phyloP scores from a whole-genome alignment of 139 green algal species.

The Volvox africanus region DNA sequence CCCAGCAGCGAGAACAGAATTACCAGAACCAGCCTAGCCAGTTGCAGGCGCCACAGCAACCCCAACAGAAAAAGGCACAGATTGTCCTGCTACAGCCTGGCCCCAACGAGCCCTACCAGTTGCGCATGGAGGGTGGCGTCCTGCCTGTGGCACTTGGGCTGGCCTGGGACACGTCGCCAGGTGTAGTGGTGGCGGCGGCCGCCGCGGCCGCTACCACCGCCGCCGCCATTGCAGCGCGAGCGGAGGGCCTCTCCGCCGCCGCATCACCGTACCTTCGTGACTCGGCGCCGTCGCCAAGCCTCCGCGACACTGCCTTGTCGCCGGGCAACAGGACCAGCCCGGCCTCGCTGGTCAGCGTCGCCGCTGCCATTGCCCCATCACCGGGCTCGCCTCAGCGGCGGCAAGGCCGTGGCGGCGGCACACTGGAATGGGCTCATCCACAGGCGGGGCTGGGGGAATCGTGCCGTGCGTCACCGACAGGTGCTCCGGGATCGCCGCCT shows the following conservation, averaged over 20 bases:
- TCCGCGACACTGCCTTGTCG: background rate
- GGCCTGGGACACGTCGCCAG: constrained; percentile 25
- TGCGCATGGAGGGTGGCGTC: background rate
- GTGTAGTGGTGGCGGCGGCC: constrained; percentile 31
- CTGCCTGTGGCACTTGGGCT: constrained; percentile 21
- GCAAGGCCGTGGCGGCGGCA: background rate
- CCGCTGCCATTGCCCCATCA: background rate
- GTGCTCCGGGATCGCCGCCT: background rate
- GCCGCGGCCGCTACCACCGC: background rate
- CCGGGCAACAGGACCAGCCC: background rate
- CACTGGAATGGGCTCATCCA: background rate
- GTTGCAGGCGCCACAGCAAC: background rate
- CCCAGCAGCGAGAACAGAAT: background rate
- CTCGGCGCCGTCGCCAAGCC: background rate
- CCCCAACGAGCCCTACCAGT: background rate
- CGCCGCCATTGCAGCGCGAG: background rate
- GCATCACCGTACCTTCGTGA: background rate
- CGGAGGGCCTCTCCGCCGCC: background rate
- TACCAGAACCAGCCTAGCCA: background rate
- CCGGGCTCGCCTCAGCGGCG: background rate
- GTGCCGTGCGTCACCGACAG: background rate
- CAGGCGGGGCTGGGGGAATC: background rate
- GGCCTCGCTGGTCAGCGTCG: background rate
- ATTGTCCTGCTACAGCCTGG: background rate
- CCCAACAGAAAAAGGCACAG: background rate